Base-by-base conservation (phyloP, 495 filamentous ascomycete species). In the Tuber calosporum region DNA sequence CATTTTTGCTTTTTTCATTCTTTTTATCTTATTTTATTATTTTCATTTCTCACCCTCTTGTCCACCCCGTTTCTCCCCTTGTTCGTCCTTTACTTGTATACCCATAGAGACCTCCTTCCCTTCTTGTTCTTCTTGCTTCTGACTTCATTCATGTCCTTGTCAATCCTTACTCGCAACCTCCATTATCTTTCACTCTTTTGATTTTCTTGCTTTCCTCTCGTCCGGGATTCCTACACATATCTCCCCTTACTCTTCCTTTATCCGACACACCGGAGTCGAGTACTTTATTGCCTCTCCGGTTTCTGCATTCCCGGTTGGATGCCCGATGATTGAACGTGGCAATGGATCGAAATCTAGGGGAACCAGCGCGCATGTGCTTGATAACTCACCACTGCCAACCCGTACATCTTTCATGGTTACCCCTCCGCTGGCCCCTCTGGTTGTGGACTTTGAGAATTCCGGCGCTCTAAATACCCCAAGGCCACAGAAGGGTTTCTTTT, bases 291-390 rank as follows among this genome's bases (percentile, higher is more conserved):
- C 53, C 53, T 62, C 26, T 30, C 53, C 53, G 53, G 13, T 26
- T 62, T 62, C 53, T 62, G 53, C 53, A 34, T 62, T 62, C 53
- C 53, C 53, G 53, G 76, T 78, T 78, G 76, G 76, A 78, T 78
- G 76, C 75, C 76, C 77, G 74, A 78, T 78, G 76, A 69, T 78
- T 71, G 76, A 78, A 78, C 76, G 76, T 78, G 76, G 76, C 76
- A 75, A 78, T 78, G 76, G 76, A 74, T 78, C 76, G 74, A 78
- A 58, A 71, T 77, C 76, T 77, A 48, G 43, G 70, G 74, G 76
- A 68, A 58, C 53, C 53, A 62, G 53, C 53, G 26, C 70, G 34
- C 67, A 75, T 41, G 68, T 77, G 37, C 74, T 58, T 68, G 53
- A 71, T 78, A 77, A 68, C 75, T 68, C 70, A 71, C 62, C 41